A percentile compares a stretch with the other conserved stretches of the same genome.
phyloP scores from a whole-genome alignment of 768 basidiomycete species.

The Filobasidium floriforme region DNA sequence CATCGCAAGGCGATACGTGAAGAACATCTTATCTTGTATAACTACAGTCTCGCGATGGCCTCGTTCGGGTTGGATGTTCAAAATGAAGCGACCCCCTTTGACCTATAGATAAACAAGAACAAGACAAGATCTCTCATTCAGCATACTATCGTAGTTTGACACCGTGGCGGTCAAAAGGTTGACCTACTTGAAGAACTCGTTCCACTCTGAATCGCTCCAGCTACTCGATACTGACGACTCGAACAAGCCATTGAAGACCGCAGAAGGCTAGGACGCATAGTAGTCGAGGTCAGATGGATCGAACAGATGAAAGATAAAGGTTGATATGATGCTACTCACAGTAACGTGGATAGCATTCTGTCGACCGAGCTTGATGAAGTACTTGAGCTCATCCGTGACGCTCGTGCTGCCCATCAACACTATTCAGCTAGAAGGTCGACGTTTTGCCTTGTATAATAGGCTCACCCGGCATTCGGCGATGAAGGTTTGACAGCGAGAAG shows the following conservation, averaged over 20 bases:
- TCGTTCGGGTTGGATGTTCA: background rate
- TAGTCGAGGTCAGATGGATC: background rate
- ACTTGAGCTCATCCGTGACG: conserved; percentile 79
- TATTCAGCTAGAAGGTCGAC: background rate
- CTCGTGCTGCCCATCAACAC: conserved; percentile 44
- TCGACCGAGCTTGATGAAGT: conserved; percentile 78
- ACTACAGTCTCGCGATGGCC: no score
- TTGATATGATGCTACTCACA: conserved; percentile 56
- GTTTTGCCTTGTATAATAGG: background rate
- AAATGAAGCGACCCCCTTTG: background rate
- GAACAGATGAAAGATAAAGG: background rate
- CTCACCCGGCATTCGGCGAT: conserved; percentile 61
- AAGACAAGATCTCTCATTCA: conserved; percentile 6
- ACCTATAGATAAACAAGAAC: background rate
- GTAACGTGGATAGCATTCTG: conserved; percentile 91
- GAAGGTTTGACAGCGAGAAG: conserved; percentile 56
- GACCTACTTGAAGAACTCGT: conserved; percentile 55
- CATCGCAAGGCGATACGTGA: no score
- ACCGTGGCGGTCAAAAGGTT: no score
- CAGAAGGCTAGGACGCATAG: conserved; percentile 47
- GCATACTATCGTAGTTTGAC: no score
- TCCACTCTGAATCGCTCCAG: conserved; percentile 78
- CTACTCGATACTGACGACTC: conserved; percentile 67
- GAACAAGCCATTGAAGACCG: conserved; percentile 46
- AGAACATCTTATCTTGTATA: no score